These are phyloP conservation scores for Carex sylvatica DNA, from an alignment of 202 grass and related monocot genomes.

Conservation along the genomic window DNA sequence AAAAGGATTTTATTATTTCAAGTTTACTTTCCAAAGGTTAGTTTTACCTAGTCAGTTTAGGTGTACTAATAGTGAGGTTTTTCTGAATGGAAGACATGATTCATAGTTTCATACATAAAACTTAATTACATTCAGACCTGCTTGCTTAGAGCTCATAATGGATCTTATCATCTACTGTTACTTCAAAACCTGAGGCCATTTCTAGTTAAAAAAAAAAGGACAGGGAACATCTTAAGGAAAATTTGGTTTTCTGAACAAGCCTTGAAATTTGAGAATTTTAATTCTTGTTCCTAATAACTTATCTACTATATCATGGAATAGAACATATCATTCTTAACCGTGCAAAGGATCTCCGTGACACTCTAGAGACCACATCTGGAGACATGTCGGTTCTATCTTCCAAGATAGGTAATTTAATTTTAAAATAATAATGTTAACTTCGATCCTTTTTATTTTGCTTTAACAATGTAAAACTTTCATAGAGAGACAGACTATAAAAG, in stretches of 20 bases:
- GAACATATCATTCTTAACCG: conserved; percentile 48
- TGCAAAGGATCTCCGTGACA: conserved; percentile 51
- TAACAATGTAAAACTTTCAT: conserved; percentile 27
- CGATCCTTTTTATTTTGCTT: background rate
- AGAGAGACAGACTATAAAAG: conserved; percentile 62
- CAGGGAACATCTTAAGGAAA: background rate
- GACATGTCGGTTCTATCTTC: conserved; percentile 47
- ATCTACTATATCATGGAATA: conserved; percentile 29
- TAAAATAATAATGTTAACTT: background rate
- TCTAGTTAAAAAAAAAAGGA: background rate
- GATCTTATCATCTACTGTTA: background rate
- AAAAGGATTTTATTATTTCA: conserved; percentile 86
- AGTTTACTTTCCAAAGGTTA: conserved; percentile 60
- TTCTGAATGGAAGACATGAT: background rate
- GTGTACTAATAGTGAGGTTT: background rate
- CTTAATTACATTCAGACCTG: background rate
- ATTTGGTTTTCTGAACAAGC: background rate
- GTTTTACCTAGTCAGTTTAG: conserved; percentile 15
- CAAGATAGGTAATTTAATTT: conserved; percentile 52
- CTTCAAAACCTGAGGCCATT: background rate
- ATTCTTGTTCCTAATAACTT: conserved; percentile 7
- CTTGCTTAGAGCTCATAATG: background rate
- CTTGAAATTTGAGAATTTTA: background rate
- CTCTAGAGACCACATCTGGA: conserved; percentile 54
- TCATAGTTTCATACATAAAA: background rate